Percentiles rank a stretch among this genome's conserved stretches.
phyloP scores from a whole-genome alignment of 495 filamentous ascomycete species.

The Aspergillus mulundensis region DNA sequence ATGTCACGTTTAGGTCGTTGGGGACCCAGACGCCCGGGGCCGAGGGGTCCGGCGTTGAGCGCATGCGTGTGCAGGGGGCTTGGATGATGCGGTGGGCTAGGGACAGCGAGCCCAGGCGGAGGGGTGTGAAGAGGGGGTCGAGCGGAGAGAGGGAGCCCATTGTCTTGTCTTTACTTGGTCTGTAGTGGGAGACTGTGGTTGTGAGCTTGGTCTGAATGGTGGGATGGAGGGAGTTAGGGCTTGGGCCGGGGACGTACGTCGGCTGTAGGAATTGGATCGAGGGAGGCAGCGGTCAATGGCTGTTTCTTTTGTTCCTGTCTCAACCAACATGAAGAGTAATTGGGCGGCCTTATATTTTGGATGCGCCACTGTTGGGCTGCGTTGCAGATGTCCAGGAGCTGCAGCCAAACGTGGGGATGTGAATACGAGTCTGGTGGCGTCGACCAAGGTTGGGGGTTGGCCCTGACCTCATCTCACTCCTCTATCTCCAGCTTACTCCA shows the following conservation, averaged over 20 bases:
- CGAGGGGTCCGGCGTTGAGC: conserved; percentile 29
- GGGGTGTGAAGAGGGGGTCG: conserved; percentile 49
- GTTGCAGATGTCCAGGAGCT: no score
- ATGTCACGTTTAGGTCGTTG: conserved; percentile 39
- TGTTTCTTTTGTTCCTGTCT: neutral
- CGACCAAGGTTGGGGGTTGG: neutral
- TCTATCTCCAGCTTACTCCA: neutral
- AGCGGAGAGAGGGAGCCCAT: conserved; percentile 28
- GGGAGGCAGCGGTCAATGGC: no score
- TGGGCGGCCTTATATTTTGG: neutral
- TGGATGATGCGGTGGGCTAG: conserved; percentile 49
- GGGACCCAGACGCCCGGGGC: conserved; percentile 36
- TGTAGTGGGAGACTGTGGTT: no score
- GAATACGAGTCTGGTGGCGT: neutral
- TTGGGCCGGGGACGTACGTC: no score
- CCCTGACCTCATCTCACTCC: neutral
- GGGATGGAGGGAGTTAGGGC: no score
- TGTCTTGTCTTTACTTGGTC: neutral
- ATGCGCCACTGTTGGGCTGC: neutral
- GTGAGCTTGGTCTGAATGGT: no score
- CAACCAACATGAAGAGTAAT: neutral
- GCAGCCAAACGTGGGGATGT: neutral
- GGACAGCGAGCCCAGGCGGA: conserved; percentile 42
- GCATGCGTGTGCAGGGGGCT: conserved; percentile 53
- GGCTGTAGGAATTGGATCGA: no score